Evolutionary conservation across 2,329 filamentous ascomycete species (phyloP).

Genomic region (Epichloe amarillans): DNA sequence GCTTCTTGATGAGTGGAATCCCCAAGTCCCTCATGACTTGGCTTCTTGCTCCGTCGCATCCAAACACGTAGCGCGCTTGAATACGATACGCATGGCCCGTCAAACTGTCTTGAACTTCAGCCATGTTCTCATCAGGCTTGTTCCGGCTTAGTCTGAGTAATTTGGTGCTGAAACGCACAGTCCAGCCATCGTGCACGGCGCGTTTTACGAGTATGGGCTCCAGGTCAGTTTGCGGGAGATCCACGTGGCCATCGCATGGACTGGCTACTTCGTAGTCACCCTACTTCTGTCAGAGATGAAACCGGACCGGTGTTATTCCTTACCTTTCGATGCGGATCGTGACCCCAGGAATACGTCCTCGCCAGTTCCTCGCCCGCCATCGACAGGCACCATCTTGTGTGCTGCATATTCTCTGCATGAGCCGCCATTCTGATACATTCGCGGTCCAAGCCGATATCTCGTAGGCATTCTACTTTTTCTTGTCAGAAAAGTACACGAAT

Average conservation of each 20-base stretch:
- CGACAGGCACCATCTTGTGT: slow-evolving; percentile 38
- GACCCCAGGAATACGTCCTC: slow-evolving; percentile 36
- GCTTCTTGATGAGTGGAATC: slow-evolving; percentile 29
- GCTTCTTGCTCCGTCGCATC: slow-evolving; percentile 34
- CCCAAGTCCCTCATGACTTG: slow-evolving; percentile 23
- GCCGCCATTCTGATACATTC: slow-evolving; percentile 24
- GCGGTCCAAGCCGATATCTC: slow-evolving; percentile 35
- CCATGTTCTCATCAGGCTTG: slow-evolving; percentile 14
- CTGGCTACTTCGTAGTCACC: slow-evolving; percentile 28
- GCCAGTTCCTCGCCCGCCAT: slow-evolving; percentile 40
- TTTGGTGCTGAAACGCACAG: slow-evolving; percentile 22
- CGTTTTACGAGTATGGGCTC: slow-evolving; percentile 27
- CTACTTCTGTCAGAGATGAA: slow-evolving; percentile 12
- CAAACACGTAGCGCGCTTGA: slow-evolving; percentile 39
- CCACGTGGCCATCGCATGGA: slow-evolving; percentile 25
- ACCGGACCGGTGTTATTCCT: background rate
- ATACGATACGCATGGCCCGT: slow-evolving; percentile 27
- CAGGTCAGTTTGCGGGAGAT: slow-evolving; percentile 29
- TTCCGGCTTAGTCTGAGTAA: slow-evolving; percentile 18
- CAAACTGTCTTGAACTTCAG: slow-evolving; percentile 22
- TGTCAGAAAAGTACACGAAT: background rate
- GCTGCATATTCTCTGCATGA: slow-evolving; percentile 28
- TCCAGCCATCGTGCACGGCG: slow-evolving; percentile 23
- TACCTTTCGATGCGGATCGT: slow-evolving; percentile 30
- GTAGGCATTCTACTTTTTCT: slow-evolving; percentile 30